These are phyloP conservation scores for Ricinus communis DNA, from an alignment of 345 rosid genomes.

Conservation along the genomic window DNA sequence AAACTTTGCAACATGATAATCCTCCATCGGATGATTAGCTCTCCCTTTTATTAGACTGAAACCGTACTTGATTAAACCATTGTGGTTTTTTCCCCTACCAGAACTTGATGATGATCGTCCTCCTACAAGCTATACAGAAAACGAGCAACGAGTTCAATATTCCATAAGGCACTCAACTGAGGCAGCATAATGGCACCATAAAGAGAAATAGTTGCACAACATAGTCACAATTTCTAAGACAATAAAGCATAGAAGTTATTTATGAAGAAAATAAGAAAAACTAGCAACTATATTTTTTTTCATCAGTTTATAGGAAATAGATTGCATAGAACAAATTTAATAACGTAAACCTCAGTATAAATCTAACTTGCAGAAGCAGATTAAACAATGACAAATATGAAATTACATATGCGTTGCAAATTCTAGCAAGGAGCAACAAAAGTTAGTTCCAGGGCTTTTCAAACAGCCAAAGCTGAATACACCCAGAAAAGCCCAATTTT, in stretches of 20 bases:
- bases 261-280: background rate
- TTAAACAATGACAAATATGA: background rate
- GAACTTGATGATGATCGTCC: conserved; percentile 53
- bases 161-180: conserved; percentile 3
- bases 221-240: background rate
- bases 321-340: background rate
- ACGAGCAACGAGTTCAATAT: background rate
- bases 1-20: conserved; percentile 73
- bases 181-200: background rate
- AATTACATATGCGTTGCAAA: background rate
- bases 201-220: background rate
- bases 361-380: background rate
- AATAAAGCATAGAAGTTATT: conserved; percentile 1
- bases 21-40: conserved; percentile 78
- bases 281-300: background rate
- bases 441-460: no score
- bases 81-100: conserved; percentile 58
- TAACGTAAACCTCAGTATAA: background rate
- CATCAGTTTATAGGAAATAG: background rate
- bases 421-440: background rate
- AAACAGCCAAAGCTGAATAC: no score
- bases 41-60: conserved; percentile 64
- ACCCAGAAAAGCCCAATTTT: background rate
- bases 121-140: conserved; percentile 44
- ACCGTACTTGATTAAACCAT: conserved; percentile 54